Percentiles rank a stretch among this genome's conserved stretches.
These are phyloP conservation scores for Podospora didyma DNA, from an alignment of 495 filamentous ascomycete species.

Conservation along the genomic window DNA sequence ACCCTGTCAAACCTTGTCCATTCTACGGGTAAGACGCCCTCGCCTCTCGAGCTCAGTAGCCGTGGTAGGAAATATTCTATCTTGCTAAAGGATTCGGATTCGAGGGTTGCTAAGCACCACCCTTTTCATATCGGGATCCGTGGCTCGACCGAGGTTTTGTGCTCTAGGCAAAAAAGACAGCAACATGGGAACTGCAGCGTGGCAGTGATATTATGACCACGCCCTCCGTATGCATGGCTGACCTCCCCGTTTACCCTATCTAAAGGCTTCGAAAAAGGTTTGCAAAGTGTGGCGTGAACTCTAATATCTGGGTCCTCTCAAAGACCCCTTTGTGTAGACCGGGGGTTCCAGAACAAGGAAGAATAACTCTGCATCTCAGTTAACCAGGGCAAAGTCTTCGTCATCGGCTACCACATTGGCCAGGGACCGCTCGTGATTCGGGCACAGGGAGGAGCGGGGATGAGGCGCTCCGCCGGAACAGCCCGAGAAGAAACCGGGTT, in stretches of 20 bases:
- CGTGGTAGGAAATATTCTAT: no score
- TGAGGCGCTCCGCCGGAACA: not conserved
- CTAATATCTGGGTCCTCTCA: conserved; percentile 10
- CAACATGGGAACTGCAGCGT: no score
- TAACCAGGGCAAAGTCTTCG: not conserved
- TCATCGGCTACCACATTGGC: not conserved
- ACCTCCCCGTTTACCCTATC: no score
- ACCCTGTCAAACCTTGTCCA: no score
- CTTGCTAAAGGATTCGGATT: no score
- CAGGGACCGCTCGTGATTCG: not conserved
- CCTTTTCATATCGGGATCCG: no score
- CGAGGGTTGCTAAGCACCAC: no score
- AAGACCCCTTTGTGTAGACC: not conserved
- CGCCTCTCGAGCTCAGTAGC: no score
- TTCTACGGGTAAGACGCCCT: no score
- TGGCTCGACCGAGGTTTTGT: no score
- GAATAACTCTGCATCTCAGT: not conserved
- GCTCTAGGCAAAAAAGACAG: no score
- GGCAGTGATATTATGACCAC: not conserved
- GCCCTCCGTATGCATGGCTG: not conserved
- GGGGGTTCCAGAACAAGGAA: conserved; percentile 1
- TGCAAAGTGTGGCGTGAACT: conserved; percentile 12
- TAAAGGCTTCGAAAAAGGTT: not conserved
- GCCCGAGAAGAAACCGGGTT: conserved; percentile 2
- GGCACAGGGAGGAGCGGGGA: not conserved